Evolutionary conservation across 768 basidiomycete species (phyloP), one percentile per base, ranked within the genome.

Genomic region (Boletus rubroflammeus): DNA sequence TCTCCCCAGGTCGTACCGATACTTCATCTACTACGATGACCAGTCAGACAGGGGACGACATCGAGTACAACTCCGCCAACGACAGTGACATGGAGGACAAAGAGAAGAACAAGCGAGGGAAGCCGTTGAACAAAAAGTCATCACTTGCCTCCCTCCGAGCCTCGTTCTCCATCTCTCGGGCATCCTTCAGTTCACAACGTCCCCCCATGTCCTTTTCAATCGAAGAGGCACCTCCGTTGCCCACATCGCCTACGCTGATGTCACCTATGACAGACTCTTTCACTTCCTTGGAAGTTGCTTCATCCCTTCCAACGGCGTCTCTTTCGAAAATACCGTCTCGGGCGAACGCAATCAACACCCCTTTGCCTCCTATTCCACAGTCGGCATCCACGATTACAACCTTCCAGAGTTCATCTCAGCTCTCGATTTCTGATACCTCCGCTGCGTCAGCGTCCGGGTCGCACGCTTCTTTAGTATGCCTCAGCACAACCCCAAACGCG

Each of bases 1-100:
- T 70, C 3, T 72, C 70, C 1, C 70, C 68, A 0, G 58, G 67
- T 25, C 70, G 70, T n/a, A 34, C 21, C 14, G 68, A 72, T 4
- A 6, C 44, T 5, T 47, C 63, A 3, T 47, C 64, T 5, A 21
- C 53, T 0, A 52, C 55, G 3, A 21, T 58, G 2, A 55, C 55
- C 8, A 46, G 36, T 5, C 55, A 26, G 9, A 34, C 60, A 0
- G 41, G 19, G 5, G 55, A 50, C 5, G 56, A 59, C 6, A 36
- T 35, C 3, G 68, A 66, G 0, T 63, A 59, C 26, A 67, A 71
- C 42, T 64, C 61, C 0, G 38, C 31, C 17, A 52, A 61, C 3
- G 70, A 72, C 3, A 58, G 57, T 26, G 68, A 70, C 32, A 1
- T 34, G 0, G 64, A 69, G 2, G 58, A 62, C 40, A 61, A 13